Conservation (phyloP, 140 eudicot genomes). For the Senecio squalidus region DNA sequence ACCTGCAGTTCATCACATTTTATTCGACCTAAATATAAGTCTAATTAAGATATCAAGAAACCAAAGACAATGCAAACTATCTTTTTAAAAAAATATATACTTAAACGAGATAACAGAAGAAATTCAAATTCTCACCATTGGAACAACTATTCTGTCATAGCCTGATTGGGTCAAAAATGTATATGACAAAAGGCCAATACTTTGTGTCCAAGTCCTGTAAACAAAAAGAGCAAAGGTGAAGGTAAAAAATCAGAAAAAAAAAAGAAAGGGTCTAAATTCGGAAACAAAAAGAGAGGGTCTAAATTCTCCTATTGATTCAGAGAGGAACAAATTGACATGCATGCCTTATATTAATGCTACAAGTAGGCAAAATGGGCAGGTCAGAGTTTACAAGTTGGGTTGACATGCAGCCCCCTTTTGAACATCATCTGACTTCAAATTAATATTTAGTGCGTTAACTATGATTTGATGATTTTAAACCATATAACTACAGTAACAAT, state of each 20-base stretch:
- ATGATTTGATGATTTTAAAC: no score
- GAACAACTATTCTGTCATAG: conserved; percentile 86
- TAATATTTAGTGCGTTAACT: no score
- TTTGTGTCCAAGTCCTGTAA: conserved; percentile 61
- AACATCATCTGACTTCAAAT: no score
- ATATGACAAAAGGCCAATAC: conserved; percentile 89
- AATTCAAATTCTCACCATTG: conserved; percentile 53
- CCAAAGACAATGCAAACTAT: not conserved
- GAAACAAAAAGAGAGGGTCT: not conserved
- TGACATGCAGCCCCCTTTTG: no score
- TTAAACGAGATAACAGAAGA: not conserved
- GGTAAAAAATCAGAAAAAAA: conserved; percentile 6
- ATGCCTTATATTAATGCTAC: no score
- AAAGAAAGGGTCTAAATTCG: no score
- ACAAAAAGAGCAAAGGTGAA: conserved; percentile 16
- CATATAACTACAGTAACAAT: no score
- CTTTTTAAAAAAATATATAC: not conserved
- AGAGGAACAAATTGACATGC: no score
- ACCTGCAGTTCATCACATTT: conserved; percentile 39
- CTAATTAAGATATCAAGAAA: not conserved
- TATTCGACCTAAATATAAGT: not conserved
- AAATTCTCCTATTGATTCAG: not conserved
- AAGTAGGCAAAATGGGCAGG: no score
- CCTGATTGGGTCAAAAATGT: conserved; percentile 74
- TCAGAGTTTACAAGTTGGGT: no score